phyloP scores from a whole-genome alignment of 768 basidiomycete genomes.

The Mycena maculata region DNA sequence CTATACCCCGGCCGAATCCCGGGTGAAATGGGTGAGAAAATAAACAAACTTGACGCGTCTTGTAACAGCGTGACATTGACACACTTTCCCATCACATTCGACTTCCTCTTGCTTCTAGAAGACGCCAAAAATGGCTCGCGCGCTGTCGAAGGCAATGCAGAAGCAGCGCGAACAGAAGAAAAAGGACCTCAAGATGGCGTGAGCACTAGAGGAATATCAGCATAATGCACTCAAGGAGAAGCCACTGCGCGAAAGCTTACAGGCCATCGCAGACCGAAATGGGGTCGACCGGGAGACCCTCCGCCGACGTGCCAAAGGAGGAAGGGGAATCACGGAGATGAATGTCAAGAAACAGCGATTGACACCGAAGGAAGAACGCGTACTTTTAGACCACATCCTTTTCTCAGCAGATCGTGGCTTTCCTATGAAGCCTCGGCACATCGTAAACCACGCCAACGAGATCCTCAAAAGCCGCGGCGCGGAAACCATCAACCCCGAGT shows the following conservation, averaged over 20 bases:
- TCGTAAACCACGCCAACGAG: conserved; percentile 41
- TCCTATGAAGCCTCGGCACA: conserved; percentile 33
- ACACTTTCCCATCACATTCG: too few species aligned
- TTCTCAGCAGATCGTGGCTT: conserved; percentile 44
- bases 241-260: not conserved
- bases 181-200: not conserved
- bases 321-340: conserved; percentile 34
- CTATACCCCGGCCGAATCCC: too few species aligned
- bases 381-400: conserved; percentile 44
- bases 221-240: conserved; percentile 10
- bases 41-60: too few species aligned
- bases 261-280: not conserved
- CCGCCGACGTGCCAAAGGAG: conserved; percentile 34
- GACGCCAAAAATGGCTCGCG: conserved; percentile 13
- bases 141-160: conserved; percentile 1
- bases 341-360: conserved; percentile 42
- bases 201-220: conserved; percentile 2
- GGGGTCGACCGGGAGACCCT: conserved; percentile 26
- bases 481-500: conserved; percentile 32
- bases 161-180: not conserved
- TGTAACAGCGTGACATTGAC: too few species aligned
- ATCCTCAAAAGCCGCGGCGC: conserved; percentile 35
- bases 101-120: too few species aligned
- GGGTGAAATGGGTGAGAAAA: too few species aligned
- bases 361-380: conserved; percentile 40